Evolutionary conservation across 257 asterid species (phyloP), one percentile per base, ranked within the genome.

Genomic region (Galeopsis tetrahit): DNA sequence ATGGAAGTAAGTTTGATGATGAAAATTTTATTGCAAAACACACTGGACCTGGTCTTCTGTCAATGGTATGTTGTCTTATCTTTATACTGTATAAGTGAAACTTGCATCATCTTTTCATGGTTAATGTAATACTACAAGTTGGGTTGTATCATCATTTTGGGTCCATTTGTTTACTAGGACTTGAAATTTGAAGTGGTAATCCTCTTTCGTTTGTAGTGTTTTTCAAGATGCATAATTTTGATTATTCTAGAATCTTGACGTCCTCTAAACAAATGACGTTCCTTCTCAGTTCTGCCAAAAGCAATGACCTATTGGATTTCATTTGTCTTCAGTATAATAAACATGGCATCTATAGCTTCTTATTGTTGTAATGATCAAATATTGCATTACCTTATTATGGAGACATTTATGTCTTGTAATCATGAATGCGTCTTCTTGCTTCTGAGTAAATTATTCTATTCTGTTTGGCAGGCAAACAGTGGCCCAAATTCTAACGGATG

Each of bases 1-100:
- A 91, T 51, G 98, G 98, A 58, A 93, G 98, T 83, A 93, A 89
- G 85, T 86, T 93, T 57, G 97, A 93, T 66, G 98, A 93, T 79
- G 98, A 93, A 85, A 91, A 91, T 79, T 93, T 93, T 80, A 83
- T 76, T 8, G 98, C 98, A 63, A 93, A 89, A 83, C 98, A 93
- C 87, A 93, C 98, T 57, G 97, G 97, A 65, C 98, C 98, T 31
- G 98, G 98, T 46, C 85, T 93, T 60, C 80, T 93, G 72, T 93
- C 98, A 33, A 91, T 93, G 97, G 98, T 93, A 89, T 38, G 82
- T 7, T 28, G 14, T 15, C 38, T 71, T 52, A 43, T 65, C 31
- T 70, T 28, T 61, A 4, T 8, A n/a, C 58, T 49, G 8, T 70
- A 7, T 64, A 36, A 10, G 38, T 55, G 63, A 51, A 39, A 5